Evolutionary conservation across 2,329 filamentous ascomycete genomes (phyloP).

Genomic region (Phialophora expanda): DNA sequence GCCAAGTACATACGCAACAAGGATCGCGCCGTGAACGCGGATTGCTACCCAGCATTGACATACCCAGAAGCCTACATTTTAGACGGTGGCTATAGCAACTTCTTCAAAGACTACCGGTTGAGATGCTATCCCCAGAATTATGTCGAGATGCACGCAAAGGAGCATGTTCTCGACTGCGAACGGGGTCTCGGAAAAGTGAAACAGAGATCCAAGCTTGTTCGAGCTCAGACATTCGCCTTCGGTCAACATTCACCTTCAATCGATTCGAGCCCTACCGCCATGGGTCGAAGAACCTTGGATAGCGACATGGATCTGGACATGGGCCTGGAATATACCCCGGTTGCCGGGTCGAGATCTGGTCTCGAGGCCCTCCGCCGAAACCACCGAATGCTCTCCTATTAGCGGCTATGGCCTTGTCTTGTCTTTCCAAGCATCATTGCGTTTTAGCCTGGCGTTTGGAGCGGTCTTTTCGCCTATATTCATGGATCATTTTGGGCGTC

Average conservation of each 20-base stretch:
- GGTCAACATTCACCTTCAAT: slow-evolving; percentile 69
- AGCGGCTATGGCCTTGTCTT: slow-evolving; percentile 23
- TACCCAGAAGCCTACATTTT: slow-evolving; percentile 98
- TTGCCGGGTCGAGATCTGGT: slow-evolving; percentile 31
- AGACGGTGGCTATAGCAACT: slow-evolving; percentile 93
- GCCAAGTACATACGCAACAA: slow-evolving; percentile 89
- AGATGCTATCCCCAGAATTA: slow-evolving; percentile 95
- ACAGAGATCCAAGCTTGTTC: slow-evolving; percentile 80
- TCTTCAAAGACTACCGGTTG: slow-evolving; percentile 77
- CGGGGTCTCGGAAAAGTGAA: slow-evolving; percentile 92
- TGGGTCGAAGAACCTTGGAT: slow-evolving; percentile 45
- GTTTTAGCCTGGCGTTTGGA: slow-evolving; percentile 39
- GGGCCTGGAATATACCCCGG: slow-evolving; percentile 36
- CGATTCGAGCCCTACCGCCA: slow-evolving; percentile 67
- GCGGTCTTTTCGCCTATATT: slow-evolving; percentile 21
- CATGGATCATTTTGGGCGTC: slow-evolving; percentile 16
- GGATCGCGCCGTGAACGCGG: slow-evolving; percentile 83
- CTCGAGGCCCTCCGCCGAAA: slow-evolving; percentile 34
- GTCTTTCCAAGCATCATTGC: slow-evolving; percentile 23
- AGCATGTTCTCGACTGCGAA: slow-evolving; percentile 91
- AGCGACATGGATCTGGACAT: slow-evolving; percentile 40
- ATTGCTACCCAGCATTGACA: slow-evolving; percentile 84
- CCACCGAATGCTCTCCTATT: slow-evolving; percentile 39
- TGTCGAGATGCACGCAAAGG: slow-evolving; percentile 92
- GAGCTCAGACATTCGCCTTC: slow-evolving; percentile 94